Base-by-base conservation (phyloP, 805 yeast genomes). In the Candida ponderosae region DNA sequence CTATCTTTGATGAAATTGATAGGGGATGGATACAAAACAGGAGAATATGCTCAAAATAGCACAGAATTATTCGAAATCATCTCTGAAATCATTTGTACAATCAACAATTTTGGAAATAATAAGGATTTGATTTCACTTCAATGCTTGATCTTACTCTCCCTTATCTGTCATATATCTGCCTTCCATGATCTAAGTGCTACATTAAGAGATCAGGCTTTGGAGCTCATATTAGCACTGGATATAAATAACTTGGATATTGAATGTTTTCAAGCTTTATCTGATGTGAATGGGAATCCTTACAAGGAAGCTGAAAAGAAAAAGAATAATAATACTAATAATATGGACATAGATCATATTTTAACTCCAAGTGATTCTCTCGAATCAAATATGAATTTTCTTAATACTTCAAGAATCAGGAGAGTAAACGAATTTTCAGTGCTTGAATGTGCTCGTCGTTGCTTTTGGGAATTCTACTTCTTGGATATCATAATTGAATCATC, bases 401-500 rank as follows among this genome's bases (percentile, higher is more conserved):
- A 45, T 36, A 51, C 46, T 0, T 36, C 32, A 20, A 46, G 58
- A 37, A 47, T 49, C 15, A 38, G 57, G 20, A 41, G 29, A 8
- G 27, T 53, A 31, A 39, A 41, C 11, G 53, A 42, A 3, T 28
- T 27, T 4, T 33, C 39, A 11, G 14, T 56, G 7, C 44, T 47
- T 18, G 56, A 54, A 13, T 39, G 59, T 30, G 66, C 66, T 5
- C 58, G 78, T 38, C 56, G 74, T 39, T 60, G 70, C 10, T 64
- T 70, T 41, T 72, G 78, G 78, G 79, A 72, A 39, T 47, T 70
- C 6, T 66, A 68, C 45, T 72, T 70, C 46, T 59, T 72, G 36
- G 79, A 72, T 49, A 68, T 72, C 9, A 56, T 71, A 28, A 68
- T 70, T 41, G 78, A 77, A 1, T 71, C 76, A 6, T 74, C 79